Evolutionary conservation across 202 grass and related monocot genomes (phyloP).

Genomic region (Musa balbisiana): DNA sequence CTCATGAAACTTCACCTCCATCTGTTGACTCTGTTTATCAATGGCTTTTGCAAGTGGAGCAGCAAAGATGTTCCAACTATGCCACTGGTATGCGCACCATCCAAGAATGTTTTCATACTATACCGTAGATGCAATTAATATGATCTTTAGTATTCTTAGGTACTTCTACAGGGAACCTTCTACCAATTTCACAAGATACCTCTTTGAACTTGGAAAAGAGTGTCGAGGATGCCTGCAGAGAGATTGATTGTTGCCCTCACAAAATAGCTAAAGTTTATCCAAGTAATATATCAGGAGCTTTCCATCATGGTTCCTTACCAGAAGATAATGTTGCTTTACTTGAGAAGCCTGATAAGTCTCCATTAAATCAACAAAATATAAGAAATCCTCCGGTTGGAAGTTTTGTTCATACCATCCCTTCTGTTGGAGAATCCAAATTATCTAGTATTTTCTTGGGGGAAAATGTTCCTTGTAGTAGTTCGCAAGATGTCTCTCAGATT

Average conservation of each 20-base stretch:
- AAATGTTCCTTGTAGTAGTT: conserved; percentile 26
- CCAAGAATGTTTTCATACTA: not conserved
- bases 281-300: not conserved
- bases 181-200: not conserved
- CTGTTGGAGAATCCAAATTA: conserved; percentile 23
- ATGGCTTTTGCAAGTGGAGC: conserved; percentile 47
- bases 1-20: conserved; percentile 60
- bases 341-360: conserved; percentile 31
- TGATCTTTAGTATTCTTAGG: conserved; percentile 15
- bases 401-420: conserved; percentile 20
- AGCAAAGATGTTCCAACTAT: conserved; percentile 26
- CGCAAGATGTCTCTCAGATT: conserved; percentile 76
- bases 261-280: conserved; percentile 6
- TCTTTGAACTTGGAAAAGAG: conserved; percentile 6
- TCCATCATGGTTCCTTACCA: not conserved
- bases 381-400: not conserved
- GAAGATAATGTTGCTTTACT: not conserved
- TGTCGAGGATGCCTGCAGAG: conserved; percentile 17
- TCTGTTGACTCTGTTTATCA: conserved; percentile 46
- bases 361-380: conserved; percentile 30
- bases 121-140: not conserved
- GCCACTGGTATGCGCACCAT: conserved; percentile 24
- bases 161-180: conserved; percentile 8
- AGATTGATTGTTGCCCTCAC: conserved; percentile 10
- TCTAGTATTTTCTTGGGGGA: conserved; percentile 21